Evolutionary conservation across 1,284 basidiomycete genomes (phyloP).

Genomic region (Irpex sp.): DNA sequence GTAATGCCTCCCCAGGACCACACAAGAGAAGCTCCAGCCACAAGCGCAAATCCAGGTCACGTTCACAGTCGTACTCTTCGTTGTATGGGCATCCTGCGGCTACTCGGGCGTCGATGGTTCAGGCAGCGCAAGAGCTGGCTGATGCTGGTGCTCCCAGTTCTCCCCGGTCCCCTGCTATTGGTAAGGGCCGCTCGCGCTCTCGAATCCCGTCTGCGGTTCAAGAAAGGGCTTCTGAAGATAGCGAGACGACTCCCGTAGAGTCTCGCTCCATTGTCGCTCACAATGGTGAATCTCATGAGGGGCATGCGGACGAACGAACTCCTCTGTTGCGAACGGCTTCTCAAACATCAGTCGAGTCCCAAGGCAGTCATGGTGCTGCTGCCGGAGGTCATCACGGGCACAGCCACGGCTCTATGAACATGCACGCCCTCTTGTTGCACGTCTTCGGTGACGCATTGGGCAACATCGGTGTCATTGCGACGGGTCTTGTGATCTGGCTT

Average conservation of each 20-base stretch:
- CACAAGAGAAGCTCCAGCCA: slow-evolving; percentile 4
- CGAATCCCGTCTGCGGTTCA: slow-evolving; percentile 19
- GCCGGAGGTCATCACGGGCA: slow-evolving; percentile 24
- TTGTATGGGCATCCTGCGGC: slow-evolving; percentile 83
- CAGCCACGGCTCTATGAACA: slow-evolving; percentile 90
- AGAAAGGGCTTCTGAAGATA: slow-evolving; percentile 15
- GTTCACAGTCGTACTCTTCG: slow-evolving; percentile 54
- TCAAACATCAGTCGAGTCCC: slow-evolving; percentile 17
- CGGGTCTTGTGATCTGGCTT: slow-evolving; percentile 91
- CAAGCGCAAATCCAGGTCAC: slow-evolving; percentile 27
- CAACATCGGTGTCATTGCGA: slow-evolving; percentile 95
- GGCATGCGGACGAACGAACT: slow-evolving; percentile 19
- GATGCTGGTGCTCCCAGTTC: slow-evolving; percentile 44
- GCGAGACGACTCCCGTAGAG: slow-evolving; percentile 5
- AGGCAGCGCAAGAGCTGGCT: slow-evolving; percentile 82
- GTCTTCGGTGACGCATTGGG: slow-evolving; percentile 97
- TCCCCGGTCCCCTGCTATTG: slow-evolving; percentile 28
- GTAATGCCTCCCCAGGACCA: slow-evolving; percentile 12
- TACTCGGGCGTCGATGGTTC: slow-evolving; percentile 84
- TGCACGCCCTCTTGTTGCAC: slow-evolving; percentile 92
- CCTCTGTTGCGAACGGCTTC: slow-evolving; percentile 21
- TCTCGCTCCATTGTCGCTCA: background rate
- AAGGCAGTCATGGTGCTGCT: slow-evolving; percentile 8
- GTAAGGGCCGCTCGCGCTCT: slow-evolving; percentile 24
- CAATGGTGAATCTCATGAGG: background rate